Evolutionary conservation across 176 grass and related monocot species (phyloP), one percentile per base, ranked within the genome.

Genomic region (Musa schizocarpa): DNA sequence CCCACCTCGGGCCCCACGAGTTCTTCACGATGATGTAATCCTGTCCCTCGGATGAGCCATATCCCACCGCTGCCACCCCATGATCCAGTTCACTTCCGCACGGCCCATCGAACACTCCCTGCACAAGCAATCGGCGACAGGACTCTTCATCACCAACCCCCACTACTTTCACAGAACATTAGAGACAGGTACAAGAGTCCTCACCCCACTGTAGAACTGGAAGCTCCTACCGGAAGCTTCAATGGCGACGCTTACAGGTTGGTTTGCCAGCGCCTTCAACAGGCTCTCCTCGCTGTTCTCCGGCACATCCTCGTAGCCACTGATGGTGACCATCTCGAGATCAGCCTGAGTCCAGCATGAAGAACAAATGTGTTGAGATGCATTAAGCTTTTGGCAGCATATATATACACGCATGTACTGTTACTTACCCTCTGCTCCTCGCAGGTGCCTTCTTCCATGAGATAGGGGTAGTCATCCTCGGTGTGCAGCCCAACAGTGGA

Each of bases 201-300:
- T 89, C 87, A 92, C 89, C 84, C 92, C 89, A 80, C 82, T 92
- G 78, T 96, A 96, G 84, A 96, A 92, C 56, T 96, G 89, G 73
- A 96, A 96, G 71, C 92, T 82, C 17, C 55, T 85, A 63, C 87
- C 82, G 55, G 89, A 90, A 1, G 85, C 89, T 14, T 88, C 89
- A 53, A 96, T 81, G 11, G 89, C 92, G 53, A 89, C 82, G n/a
- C 92, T 96, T 74, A 89, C 76, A 6, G 92, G 92, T 74, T 96
- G 92, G 70, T 79, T 89, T 69, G 82, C 80, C 77, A 92, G 25
- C 5, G 89, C 82, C 73, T 89, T 92, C 27, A 89, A 82, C 23
- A 96, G 81, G 84, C 87, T 80, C 0, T 76, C n/a, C 79, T 96
- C 92, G 50, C 83, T 86, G 65, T 96, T 92, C 81, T 72, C 75